A percentile compares a stretch with the other conserved stretches of the same genome.
phyloP scores from a whole-genome alignment of 441 rosid species.

The Geranium incanum region DNA sequence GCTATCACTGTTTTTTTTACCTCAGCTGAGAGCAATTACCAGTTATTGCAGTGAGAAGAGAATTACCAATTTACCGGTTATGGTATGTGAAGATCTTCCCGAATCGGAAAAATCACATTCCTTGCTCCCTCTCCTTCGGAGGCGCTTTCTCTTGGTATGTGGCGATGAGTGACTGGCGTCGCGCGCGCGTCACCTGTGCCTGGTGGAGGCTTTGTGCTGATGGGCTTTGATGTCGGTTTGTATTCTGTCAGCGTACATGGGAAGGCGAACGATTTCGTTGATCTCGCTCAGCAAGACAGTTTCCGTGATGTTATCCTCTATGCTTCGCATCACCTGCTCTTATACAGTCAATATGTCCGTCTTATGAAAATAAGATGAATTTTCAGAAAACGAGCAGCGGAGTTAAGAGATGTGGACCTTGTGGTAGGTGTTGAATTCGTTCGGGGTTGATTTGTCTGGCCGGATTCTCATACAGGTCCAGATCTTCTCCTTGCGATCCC shows the following conservation, averaged over 20 bases:
- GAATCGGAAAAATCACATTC: neutral
- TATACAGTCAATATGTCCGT: constrained; percentile 18
- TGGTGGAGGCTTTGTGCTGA: constrained; percentile 38
- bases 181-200: constrained; percentile 34
- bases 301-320: constrained; percentile 89
- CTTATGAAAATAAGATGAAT: neutral
- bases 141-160: neutral
- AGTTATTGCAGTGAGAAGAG: neutral
- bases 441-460: constrained; percentile 72
- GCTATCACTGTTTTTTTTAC: neutral
- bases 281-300: constrained; percentile 78
- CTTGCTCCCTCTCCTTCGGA: neutral
- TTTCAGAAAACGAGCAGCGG: constrained; percentile 2
- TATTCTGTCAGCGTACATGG: constrained; percentile 97
- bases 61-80: no score
- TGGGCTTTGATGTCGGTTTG: constrained; percentile 66
- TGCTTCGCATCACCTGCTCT: constrained; percentile 91
- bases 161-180: neutral
- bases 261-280: constrained; percentile 69
- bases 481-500: constrained; percentile 54
- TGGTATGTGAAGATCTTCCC: neutral
- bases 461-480: constrained; percentile 85
- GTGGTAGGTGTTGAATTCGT: constrained; percentile 76
- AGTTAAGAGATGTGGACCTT: constrained; percentile 42
- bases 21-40: neutral